Evolutionary conservation across 352 stramenopile species (phyloP).

Genomic region (Elongisporangium prolatum): DNA sequence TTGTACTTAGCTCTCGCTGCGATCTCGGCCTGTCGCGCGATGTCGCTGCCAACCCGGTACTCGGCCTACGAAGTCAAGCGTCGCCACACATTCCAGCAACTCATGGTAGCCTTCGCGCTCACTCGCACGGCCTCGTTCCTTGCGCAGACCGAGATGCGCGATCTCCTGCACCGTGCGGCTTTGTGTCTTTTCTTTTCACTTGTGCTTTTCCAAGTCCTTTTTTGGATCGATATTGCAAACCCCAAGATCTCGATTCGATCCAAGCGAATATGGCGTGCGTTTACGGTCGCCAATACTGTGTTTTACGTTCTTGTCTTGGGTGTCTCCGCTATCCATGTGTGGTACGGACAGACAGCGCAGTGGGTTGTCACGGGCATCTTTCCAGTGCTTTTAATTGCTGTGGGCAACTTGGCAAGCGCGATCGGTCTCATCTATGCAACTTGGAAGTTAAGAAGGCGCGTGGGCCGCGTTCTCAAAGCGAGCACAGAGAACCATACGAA

Average conservation of each 20-base stretch:
- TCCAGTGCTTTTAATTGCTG: slow-evolving; percentile 63
- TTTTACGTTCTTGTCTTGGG: slow-evolving; percentile 74
- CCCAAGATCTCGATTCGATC: slow-evolving; percentile 69
- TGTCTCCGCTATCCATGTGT: slow-evolving; percentile 52
- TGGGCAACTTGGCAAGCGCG: slow-evolving; percentile 62
- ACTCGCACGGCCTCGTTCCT: slow-evolving; percentile 58
- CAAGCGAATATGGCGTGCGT: slow-evolving; percentile 70
- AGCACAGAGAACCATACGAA: slow-evolving; percentile 26
- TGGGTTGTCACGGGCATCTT: slow-evolving; percentile 30
- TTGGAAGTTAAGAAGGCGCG: slow-evolving; percentile 61
- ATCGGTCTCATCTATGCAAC: slow-evolving; percentile 74
- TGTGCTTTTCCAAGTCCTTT: slow-evolving; percentile 81
- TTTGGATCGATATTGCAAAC: slow-evolving; percentile 87
- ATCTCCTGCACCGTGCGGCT: slow-evolving; percentile 63
- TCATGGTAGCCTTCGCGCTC: slow-evolving; percentile 61
- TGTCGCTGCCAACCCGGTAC: slow-evolving; percentile 24
- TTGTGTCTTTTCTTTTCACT: slow-evolving; percentile 85
- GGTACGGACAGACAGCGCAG: slow-evolving; percentile 3
- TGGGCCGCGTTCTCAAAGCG: slow-evolving; percentile 63
- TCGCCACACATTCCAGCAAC: slow-evolving; percentile 64
- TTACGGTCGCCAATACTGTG: slow-evolving; percentile 58
- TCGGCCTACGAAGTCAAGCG: slow-evolving; percentile 33
- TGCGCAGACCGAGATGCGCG: slow-evolving; percentile 20
- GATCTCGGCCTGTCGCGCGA: slow-evolving; percentile 41
- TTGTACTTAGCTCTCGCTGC: slow-evolving; percentile 58